Percentiles rank a stretch among this genome's conserved stretches.
phyloP scores from a whole-genome alignment of 768 basidiomycete genomes.

The Russula sp. region DNA sequence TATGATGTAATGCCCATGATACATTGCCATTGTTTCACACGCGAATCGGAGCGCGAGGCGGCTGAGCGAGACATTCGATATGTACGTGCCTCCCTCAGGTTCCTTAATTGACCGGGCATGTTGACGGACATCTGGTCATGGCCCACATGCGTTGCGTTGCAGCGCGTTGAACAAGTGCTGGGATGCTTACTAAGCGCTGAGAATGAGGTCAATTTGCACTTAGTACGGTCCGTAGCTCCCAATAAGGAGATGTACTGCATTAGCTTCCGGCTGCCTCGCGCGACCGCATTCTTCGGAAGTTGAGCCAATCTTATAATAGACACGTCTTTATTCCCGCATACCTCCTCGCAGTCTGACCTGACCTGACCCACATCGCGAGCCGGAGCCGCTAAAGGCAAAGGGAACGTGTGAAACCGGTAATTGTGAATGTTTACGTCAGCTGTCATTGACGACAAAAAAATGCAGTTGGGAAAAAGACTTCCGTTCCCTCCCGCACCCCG shows the following conservation, averaged over 20 bases:
- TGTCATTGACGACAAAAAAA: not conserved
- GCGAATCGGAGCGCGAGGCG: slow-evolving; percentile 59
- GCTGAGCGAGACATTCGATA: slow-evolving; percentile 74
- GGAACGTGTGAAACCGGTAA: not conserved
- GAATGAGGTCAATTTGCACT: slow-evolving; percentile 51
- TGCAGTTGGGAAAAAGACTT: not conserved
- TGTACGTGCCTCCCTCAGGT: slow-evolving; percentile 40
- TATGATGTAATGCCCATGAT: slow-evolving; percentile 68
- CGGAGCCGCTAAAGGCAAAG: not conserved
- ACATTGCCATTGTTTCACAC: slow-evolving; percentile 95
- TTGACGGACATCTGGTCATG: not conserved
- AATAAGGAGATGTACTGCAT: slow-evolving; percentile 98
- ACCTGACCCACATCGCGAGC: not conserved
- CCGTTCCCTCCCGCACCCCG: slow-evolving; percentile 5
- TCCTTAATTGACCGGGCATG: slow-evolving; percentile 4
- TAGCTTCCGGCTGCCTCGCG: slow-evolving; percentile 65
- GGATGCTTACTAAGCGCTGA: slow-evolving; percentile 41
- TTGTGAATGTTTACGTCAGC: slow-evolving; percentile 9
- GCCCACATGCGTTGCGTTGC: slow-evolving; percentile 6
- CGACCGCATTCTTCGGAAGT: slow-evolving; percentile 33
- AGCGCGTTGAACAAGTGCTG: slow-evolving; percentile 70
- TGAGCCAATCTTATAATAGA: not conserved
- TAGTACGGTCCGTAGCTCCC: slow-evolving; percentile 90
- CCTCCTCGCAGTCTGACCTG: not conserved
- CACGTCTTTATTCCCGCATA: not conserved